These are phyloP conservation scores for Lycium barbarum DNA, from an alignment of 257 asterid genomes.

Conservation along the genomic window DNA sequence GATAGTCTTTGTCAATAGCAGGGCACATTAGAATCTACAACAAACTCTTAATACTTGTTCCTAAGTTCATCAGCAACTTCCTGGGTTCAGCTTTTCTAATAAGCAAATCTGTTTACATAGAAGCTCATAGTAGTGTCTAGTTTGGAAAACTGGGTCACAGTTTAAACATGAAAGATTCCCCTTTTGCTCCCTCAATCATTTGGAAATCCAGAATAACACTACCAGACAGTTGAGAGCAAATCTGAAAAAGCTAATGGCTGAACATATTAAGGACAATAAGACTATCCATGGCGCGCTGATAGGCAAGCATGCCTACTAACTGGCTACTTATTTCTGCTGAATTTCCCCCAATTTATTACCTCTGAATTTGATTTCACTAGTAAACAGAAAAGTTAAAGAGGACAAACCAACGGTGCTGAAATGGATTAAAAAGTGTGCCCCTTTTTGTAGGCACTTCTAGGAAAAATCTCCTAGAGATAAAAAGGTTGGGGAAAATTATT, in stretches of 20 bases:
- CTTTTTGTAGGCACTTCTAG: background rate
- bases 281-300: background rate
- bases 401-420: background rate
- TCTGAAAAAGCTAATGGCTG: background rate
- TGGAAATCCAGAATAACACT: background rate
- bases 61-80: no score
- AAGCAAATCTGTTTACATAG: no score
- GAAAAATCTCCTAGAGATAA: background rate
- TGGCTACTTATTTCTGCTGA: background rate
- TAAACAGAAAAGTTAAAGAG: background rate
- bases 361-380: background rate
- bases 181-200: background rate
- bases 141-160: background rate
- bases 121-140: background rate
- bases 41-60: no score
- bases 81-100: no score
- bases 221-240: background rate
- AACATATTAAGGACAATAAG: background rate
- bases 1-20: no score
- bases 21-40: no score
- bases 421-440: background rate
- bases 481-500: background rate
- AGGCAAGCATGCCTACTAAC: background rate
- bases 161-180: background rate
- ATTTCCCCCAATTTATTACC: background rate